These are phyloP conservation scores for Pseudogymnoascus sp. DNA, from an alignment of 2,329 filamentous ascomycete genomes.

Conservation along the genomic window DNA sequence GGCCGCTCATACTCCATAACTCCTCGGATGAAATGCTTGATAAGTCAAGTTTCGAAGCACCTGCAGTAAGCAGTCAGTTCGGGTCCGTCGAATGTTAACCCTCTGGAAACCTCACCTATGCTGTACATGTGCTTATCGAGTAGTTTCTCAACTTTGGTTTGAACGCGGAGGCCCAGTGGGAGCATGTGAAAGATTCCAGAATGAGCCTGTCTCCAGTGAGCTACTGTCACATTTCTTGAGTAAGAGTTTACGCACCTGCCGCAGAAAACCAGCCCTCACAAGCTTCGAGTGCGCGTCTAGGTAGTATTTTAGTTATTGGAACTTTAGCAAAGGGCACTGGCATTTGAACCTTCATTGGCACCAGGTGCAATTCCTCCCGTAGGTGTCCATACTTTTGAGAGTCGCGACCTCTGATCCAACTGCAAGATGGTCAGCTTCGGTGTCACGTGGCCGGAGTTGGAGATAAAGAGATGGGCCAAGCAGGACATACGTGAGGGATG, in stretches of 20 bases:
- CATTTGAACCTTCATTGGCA: conserved; percentile 42
- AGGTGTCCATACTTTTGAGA: conserved; percentile 74
- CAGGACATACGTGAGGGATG: not conserved
- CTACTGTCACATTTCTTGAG: not conserved
- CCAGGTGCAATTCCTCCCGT: conserved; percentile 57
- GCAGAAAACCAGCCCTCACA: conserved; percentile 61
- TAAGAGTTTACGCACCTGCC: conserved; percentile 46
- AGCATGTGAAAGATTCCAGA: conserved; percentile 88
- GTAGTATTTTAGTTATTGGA: conserved; percentile 12
- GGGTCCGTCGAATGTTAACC: not conserved
- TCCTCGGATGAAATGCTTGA: conserved; percentile 80
- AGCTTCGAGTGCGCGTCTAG: conserved; percentile 59
- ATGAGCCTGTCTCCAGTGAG: conserved; percentile 50
- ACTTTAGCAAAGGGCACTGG: not conserved
- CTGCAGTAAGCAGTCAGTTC: conserved; percentile 32
- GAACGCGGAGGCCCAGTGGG: conserved; percentile 76
- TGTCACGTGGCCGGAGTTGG: conserved; percentile 12
- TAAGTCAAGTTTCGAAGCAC: conserved; percentile 71
- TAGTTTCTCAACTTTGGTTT: conserved; percentile 75
- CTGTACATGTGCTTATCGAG: conserved; percentile 84
- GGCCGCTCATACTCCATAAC: conserved; percentile 76
- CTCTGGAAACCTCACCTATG: conserved; percentile 45
- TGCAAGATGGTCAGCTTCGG: conserved; percentile 25
- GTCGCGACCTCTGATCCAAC: conserved; percentile 47
- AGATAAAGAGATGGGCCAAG: not conserved